Base-by-base conservation (phyloP, 1,139 yeast genomes). In the Blastobotrys niveus region DNA sequence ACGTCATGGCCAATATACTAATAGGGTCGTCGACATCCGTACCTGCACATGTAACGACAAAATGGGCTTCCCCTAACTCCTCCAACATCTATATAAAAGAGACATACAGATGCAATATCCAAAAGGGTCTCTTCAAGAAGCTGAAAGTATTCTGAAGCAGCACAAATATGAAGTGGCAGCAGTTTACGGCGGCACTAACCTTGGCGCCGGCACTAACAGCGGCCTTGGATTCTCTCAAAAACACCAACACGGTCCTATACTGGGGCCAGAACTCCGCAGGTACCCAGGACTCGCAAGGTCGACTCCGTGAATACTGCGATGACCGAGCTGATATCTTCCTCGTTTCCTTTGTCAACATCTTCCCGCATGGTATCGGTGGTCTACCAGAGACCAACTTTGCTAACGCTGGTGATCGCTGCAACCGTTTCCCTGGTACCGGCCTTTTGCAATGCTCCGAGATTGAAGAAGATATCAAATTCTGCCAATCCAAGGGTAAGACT, bases 231-330 rank as follows among this genome's bases (percentile, higher is more conserved):
- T 27, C 30, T 6, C 9, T 15, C 30, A 27, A 27, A 27, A 27
- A 27, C 30, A 7, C n/a, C 24, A 41, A 41, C 36, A 27, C 34
- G 8, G 95, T 81, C 27, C 74, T 85, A 14, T 87, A 87, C 66
- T 88, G 96, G 96, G 96, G 96, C 39, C 96, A 88, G 66, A 78
- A 80, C 58, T 80, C 93, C 14, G 82, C 78, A 25, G 87, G 86
- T 14, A 44, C 50, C 48, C 21, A 46, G 42, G 33, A 82, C 87
- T 59, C 76, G 35, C 95, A 88, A 63, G 70, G 77, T 49, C 62
- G 75, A 15, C 71, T 89, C 47, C 70, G 80, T 5, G 65, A 71
- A 47, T 87, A 88, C 68, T 88, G 96, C 70, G 71, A 74, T 46
- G 72, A 77, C 36, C 12, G 20, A 3, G 32, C 80, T 31, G 96